A percentile compares a stretch with the other conserved stretches of the same genome.
Evolutionary conservation across 371 early-diverging fungal genomes (phyloP).

Genomic region (Blyttiomyces sp.): DNA sequence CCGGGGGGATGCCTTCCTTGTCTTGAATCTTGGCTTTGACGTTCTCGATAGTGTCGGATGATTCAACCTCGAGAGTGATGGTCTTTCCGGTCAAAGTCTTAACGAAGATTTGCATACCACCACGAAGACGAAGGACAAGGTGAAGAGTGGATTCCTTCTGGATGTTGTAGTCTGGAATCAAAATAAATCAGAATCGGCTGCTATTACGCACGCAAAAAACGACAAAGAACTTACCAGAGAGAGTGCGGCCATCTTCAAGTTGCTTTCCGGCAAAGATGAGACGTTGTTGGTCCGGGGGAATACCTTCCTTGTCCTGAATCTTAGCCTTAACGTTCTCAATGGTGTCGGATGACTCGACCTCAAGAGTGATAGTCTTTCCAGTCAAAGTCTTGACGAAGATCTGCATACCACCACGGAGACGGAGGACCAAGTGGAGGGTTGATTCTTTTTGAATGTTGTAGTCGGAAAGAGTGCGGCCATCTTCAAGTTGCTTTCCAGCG

Average conservation of each 20-base stretch:
- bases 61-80: constrained; percentile 87
- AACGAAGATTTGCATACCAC: constrained; percentile 52
- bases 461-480: constrained; percentile 82
- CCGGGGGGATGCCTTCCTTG: constrained; percentile 98
- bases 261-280: constrained; percentile 99
- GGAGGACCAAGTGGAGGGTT: constrained; percentile 81
- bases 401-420: constrained; percentile 77
- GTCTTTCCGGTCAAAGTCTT: constrained; percentile 82
- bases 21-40: constrained; percentile 98
- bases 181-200: no score
- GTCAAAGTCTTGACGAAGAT: constrained; percentile 74
- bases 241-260: constrained; percentile 96
- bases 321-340: constrained; percentile 94
- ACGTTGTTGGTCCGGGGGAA: constrained; percentile 99
- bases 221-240: no score
- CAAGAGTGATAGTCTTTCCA: constrained; percentile 81
- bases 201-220: no score
- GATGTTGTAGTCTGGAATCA: constrained; percentile 35
- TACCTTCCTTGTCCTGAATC: constrained; percentile 97
- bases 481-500: constrained; percentile 99
- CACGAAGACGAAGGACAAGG: constrained; percentile 70
- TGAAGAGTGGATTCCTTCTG: constrained; percentile 79
- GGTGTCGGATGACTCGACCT: constrained; percentile 92
- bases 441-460: constrained; percentile 89
- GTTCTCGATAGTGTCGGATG: constrained; percentile 89